Evolutionary conservation across 148 eudicot species (phyloP), one percentile per base, ranked within the genome.

Genomic region (Vaccinium macrocarpon): DNA sequence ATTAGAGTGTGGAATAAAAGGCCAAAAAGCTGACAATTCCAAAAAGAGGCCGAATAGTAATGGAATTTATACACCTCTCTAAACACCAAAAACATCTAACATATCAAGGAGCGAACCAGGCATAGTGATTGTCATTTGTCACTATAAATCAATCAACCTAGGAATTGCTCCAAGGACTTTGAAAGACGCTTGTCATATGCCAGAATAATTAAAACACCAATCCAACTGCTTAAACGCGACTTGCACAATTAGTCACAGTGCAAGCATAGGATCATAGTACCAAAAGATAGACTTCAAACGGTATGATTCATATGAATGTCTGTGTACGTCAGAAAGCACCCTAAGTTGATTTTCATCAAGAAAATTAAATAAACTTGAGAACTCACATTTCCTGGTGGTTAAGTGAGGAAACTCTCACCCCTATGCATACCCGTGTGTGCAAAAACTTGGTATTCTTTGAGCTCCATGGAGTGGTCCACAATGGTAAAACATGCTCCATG

Each of bases 401-500:
- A 84, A 97, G 90, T 19, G 98, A 92, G 83, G 99, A 95, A 80
- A 97, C 91, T 85, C 93, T 90, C 82, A 89, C 91, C 81, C 97
- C 98, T 80, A 94, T 66, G 84, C 74, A 86, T 83, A 97, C 89
- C 74, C 88, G 88, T 83, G 82, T 86, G 82, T 93, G 86, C 89
- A 92, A 86, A 84, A 81, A 49, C 12, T 87, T 85, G 64, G 83
- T 86, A 70, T 61, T 82, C 66, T 83, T 90, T 76, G 85, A 85
- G 80, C 88, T 88, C 96, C 96, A 93, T 78, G 91, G 90, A 87
- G 88, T 89, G 83, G 90, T 81, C 98, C 99, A 96, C 78, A 90
- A 80, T 46, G 99, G 97, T 83, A 97, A 89, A 83, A 95, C 91
- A 89, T 91, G 93, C 88, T 97, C 99, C 89, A 90, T 90, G 27